phyloP scores from a whole-genome alignment of 192 early-diverging fungal species.

The Rhizoclosmatium globosum region DNA sequence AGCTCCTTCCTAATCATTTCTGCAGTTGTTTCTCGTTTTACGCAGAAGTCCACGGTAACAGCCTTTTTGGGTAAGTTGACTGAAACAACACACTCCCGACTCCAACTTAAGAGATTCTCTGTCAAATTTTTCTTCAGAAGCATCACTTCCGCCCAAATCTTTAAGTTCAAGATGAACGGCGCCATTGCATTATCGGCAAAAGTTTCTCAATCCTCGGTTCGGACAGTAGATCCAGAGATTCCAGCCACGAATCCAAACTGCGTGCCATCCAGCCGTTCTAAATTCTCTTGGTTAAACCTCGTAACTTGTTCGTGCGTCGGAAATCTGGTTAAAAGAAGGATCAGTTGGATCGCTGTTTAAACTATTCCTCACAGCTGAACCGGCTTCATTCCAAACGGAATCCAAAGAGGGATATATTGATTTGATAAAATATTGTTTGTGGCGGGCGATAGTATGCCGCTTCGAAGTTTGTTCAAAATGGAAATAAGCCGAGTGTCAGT shows the following conservation, averaged over 20 bases:
- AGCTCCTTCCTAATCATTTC: too few species aligned
- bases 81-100: conserved; percentile 47
- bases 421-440: too few species aligned
- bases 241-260: conserved; percentile 69
- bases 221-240: background rate
- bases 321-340: conserved; percentile 60
- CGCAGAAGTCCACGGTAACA: conserved; percentile 45
- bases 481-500: background rate
- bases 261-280: conserved; percentile 52
- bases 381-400: conserved; percentile 80
- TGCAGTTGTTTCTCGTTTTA: too few species aligned
- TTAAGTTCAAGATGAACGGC: conserved; percentile 69
- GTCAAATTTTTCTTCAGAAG: conserved; percentile 59
- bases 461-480: conserved; percentile 73
- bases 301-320: conserved; percentile 14
- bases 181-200: conserved; percentile 60
- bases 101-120: conserved; percentile 20
- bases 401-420: too few species aligned
- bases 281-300: conserved; percentile 38
- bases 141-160: conserved; percentile 85
- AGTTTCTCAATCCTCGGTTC: background rate
- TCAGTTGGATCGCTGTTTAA: conserved; percentile 58
- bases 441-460: too few species aligned
- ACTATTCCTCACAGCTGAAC: conserved; percentile 57
- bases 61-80: conserved; percentile 23